Evolutionary conservation across 1,139 yeast genomes (phyloP).

Genomic region (Lodderomyces theae): DNA sequence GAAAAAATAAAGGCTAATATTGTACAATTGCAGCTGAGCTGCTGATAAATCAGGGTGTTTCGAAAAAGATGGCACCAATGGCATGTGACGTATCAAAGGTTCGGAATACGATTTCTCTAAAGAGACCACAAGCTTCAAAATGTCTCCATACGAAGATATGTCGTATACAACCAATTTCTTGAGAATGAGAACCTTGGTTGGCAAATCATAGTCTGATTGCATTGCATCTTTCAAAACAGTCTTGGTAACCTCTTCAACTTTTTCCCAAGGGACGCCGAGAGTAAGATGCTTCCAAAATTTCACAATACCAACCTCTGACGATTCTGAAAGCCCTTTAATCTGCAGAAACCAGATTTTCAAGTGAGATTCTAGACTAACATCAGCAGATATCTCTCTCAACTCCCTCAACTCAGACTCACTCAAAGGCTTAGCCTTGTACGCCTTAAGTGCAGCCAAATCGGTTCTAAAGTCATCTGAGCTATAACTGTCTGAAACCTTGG

Average conservation of each 20-base stretch:
- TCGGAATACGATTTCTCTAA: neutral
- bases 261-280: neutral
- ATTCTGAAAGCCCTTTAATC: conserved; percentile 10
- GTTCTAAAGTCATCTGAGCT: conserved; percentile 26
- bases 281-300: conserved; percentile 21
- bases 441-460: conserved; percentile 25
- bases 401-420: conserved; percentile 21
- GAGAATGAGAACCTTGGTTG: conserved; percentile 13
- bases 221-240: conserved; percentile 6
- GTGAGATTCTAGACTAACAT: neutral
- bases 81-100: neutral
- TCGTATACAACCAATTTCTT: conserved; percentile 22
- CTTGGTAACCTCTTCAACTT: neutral
- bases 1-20: conserved; percentile 12
- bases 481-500: conserved; percentile 19
- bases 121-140: neutral
- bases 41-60: neutral
- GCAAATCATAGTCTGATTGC: conserved; percentile 7
- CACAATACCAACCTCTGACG: conserved; percentile 12
- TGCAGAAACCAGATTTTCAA: conserved; percentile 10
- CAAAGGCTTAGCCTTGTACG: conserved; percentile 14
- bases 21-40: conserved; percentile 19
- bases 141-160: conserved; percentile 13
- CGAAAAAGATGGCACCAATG: neutral
- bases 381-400: conserved; percentile 9